Evolutionary conservation across 257 asterid genomes (phyloP).

Genomic region (Gentiana straminea): DNA sequence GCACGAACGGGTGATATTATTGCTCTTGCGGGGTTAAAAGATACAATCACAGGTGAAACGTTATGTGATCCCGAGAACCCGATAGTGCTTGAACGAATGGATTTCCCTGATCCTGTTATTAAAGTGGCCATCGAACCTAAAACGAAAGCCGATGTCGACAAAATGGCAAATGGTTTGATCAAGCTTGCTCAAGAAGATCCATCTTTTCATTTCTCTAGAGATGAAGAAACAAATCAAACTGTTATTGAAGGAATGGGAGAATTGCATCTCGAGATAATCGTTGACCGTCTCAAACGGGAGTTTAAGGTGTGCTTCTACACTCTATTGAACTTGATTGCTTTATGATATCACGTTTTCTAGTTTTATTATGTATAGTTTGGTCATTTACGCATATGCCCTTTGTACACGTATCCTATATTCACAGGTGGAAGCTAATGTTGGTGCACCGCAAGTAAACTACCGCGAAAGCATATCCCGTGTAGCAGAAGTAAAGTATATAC

Average conservation of each 20-base stretch:
- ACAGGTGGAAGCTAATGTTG: conserved; percentile 97
- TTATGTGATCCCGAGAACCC: conserved; percentile 75
- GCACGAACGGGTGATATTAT: conserved; percentile 83
- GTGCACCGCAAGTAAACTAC: conserved; percentile 99
- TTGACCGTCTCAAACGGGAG: conserved; percentile 95
- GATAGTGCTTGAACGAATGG: conserved; percentile 89
- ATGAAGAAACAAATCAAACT: conserved; percentile 87
- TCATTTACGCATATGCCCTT: conserved; percentile 1
- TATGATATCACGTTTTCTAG: neutral
- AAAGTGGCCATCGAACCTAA: conserved; percentile 98
- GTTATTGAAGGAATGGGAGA: conserved; percentile 99
- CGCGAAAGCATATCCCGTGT: conserved; percentile 85
- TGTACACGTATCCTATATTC: neutral
- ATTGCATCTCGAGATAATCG: conserved; percentile 89
- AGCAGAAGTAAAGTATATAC: conserved; percentile 69
- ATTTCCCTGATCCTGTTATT: conserved; percentile 96
- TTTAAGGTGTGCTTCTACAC: conserved; percentile 44
- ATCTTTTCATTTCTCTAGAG: conserved; percentile 93
- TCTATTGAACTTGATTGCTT: neutral
- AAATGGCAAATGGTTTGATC: conserved; percentile 78
- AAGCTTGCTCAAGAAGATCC: conserved; percentile 99
- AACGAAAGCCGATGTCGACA: conserved; percentile 92
- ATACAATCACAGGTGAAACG: conserved; percentile 92
- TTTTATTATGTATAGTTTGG: neutral
- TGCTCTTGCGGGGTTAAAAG: conserved; percentile 96